Conservation (phyloP, 2,329 filamentous ascomycete species). For the Trichophyton rubrum region DNA sequence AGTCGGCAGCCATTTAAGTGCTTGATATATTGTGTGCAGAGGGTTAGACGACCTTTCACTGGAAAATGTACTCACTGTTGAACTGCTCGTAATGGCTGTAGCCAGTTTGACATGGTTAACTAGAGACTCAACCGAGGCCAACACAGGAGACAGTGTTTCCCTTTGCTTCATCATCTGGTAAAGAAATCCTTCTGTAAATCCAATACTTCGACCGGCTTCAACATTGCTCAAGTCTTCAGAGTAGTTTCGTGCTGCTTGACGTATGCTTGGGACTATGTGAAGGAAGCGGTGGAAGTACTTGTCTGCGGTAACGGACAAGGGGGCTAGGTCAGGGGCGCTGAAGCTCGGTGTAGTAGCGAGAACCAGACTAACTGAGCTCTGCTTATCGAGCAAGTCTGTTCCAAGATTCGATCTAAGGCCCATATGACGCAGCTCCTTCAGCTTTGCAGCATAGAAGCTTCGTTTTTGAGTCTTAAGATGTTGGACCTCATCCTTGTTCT, state of each 20-base stretch:
- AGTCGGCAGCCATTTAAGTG: conserved; percentile 51
- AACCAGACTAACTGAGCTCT: conserved; percentile 57
- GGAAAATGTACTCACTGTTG: conserved; percentile 17
- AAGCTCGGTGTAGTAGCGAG: conserved; percentile 46
- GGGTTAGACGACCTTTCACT: conserved; percentile 9
- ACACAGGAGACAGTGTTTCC: conserved; percentile 22
- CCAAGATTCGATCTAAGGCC: conserved; percentile 75
- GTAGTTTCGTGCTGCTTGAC: conserved; percentile 57
- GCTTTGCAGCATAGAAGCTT: conserved; percentile 75
- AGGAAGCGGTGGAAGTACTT: conserved; percentile 69
- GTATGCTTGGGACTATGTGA: conserved; percentile 56
- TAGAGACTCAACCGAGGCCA: conserved; percentile 22
- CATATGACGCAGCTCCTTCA: conserved; percentile 76
- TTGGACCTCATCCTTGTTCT: conserved; percentile 72
- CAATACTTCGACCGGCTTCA: conserved; percentile 65
- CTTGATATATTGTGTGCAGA: conserved; percentile 18
- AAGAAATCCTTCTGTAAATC: conserved; percentile 77
- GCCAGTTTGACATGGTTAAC: conserved; percentile 22
- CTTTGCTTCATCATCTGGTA: conserved; percentile 36
- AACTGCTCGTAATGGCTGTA: conserved; percentile 22
- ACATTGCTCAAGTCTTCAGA: conserved; percentile 73
- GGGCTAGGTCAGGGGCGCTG: conserved; percentile 16
- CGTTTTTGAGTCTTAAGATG: conserved; percentile 85
- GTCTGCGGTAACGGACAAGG: conserved; percentile 40
- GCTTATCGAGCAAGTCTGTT: conserved; percentile 57